A percentile compares a stretch with the other conserved stretches of the same genome.
Evolutionary conservation across 2,329 filamentous ascomycete genomes (phyloP).

Genomic region (Xylaria sp.): DNA sequence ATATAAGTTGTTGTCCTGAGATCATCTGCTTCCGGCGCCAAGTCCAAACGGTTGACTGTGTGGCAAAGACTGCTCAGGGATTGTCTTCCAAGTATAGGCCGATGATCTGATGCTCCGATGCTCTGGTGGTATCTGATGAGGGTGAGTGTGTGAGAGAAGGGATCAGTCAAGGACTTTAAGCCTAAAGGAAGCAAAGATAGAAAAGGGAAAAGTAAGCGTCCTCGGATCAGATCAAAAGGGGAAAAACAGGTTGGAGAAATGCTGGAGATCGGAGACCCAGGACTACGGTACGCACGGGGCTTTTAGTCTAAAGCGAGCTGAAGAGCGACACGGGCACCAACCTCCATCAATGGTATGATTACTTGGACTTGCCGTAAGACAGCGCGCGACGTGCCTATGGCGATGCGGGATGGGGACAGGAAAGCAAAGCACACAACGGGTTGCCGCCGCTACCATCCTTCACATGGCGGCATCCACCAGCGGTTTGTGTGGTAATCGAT

Average conservation of each 20-base stretch:
- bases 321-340: constrained; percentile 11
- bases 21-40: constrained; percentile 7
- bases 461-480: constrained; percentile 11
- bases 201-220: constrained; percentile 3
- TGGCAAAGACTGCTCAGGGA: too few relatives aligned
- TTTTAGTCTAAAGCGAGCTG: constrained; percentile 29
- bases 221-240: constrained; percentile 16
- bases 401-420: constrained; percentile 8
- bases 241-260: constrained; percentile 8
- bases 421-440: constrained; percentile 15
- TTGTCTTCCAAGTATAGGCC: too few relatives aligned
- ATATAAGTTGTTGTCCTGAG: constrained; percentile 3
- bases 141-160: constrained; percentile 11
- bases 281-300: constrained; percentile 29
- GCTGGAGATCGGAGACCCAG: constrained; percentile 25
- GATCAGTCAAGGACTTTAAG: constrained; percentile 10
- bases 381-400: background rate
- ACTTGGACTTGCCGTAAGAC: constrained; percentile 11
- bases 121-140: background rate
- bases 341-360: constrained; percentile 14
- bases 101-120: too few relatives aligned
- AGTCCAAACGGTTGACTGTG: background rate
- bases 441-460: constrained; percentile 13
- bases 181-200: background rate
- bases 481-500: background rate